These are phyloP conservation scores for Diaporthe batatas DNA, from an alignment of 2,329 filamentous ascomycete genomes.

Conservation along the genomic window DNA sequence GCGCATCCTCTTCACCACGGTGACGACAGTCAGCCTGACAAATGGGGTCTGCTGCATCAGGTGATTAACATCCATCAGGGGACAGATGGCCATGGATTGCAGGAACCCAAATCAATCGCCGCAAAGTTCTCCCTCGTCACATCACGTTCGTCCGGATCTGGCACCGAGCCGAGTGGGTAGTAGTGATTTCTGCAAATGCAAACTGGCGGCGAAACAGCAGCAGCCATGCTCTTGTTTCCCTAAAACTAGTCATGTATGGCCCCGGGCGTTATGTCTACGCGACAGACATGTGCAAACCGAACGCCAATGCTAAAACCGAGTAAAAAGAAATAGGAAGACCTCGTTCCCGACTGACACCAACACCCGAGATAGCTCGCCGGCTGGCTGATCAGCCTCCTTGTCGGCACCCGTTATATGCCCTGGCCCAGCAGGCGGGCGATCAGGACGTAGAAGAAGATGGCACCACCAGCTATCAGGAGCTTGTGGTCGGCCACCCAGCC, in stretches of 20 bases:
- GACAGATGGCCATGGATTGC: not conserved
- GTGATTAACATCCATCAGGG: not conserved
- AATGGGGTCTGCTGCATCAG: not conserved
- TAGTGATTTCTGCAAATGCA: conserved; percentile 5
- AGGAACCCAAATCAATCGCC: not conserved
- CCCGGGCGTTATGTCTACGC: conserved; percentile 24
- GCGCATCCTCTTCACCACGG: not conserved
- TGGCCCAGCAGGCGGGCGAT: conserved; percentile 79
- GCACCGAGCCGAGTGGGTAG: not conserved
- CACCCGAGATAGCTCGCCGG: not conserved
- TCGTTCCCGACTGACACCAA: not conserved
- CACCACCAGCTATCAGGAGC: conserved; percentile 76
- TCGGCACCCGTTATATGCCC: conserved; percentile 47
- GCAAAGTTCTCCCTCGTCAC: not conserved
- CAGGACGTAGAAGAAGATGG: conserved; percentile 86
- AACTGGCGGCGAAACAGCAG: conserved; percentile 4
- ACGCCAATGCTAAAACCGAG: conserved; percentile 36
- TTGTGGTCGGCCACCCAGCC: conserved; percentile 88
- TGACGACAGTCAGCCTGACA: conserved; percentile 14
- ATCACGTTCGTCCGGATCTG: conserved; percentile 11
- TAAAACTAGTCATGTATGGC: conserved; percentile 27
- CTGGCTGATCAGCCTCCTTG: not conserved
- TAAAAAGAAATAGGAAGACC: not conserved
- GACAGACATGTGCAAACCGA: conserved; percentile 35
- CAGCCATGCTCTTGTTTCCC: conserved; percentile 9